A percentile compares a stretch with the other conserved stretches of the same genome.
Evolutionary conservation across 116 monocot genomes (phyloP).

Genomic region (Cymodocea nodosa): DNA sequence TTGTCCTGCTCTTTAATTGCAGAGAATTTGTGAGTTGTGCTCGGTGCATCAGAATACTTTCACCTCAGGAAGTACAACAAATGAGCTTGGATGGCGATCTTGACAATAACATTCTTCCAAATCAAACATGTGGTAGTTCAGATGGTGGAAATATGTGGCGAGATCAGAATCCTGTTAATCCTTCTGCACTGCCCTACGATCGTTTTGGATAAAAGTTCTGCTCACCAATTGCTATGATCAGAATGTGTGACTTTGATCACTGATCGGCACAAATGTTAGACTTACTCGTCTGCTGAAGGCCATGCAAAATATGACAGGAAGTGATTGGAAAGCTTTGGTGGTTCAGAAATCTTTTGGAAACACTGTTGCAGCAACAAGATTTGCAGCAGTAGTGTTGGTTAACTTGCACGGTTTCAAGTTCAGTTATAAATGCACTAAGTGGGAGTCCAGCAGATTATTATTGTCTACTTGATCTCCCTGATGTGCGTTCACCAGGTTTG

Average conservation of each 20-base stretch:
- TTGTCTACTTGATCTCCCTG: no score
- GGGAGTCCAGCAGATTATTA: not conserved
- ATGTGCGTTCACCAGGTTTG: no score
- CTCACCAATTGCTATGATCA: not conserved
- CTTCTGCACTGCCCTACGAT: conserved; percentile 53
- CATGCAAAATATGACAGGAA: not conserved
- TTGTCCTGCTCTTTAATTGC: not conserved
- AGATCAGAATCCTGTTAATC: conserved; percentile 47
- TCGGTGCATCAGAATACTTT: conserved; percentile 26
- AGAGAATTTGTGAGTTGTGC: conserved; percentile 38
- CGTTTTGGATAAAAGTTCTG: conserved; percentile 33
- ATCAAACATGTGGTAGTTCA: conserved; percentile 68
- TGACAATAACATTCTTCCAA: conserved; percentile 38
- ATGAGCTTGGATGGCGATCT: conserved; percentile 61
- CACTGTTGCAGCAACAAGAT: not conserved
- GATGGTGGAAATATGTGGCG: conserved; percentile 73
- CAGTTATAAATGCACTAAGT: not conserved
- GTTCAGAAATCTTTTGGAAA: not conserved
- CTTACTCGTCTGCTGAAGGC: not conserved
- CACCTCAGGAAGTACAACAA: conserved; percentile 36
- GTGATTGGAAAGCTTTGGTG: not conserved
- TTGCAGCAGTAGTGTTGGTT: not conserved
- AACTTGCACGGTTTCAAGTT: not conserved
- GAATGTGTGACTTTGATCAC: no score
- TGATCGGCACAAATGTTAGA: not conserved